Evolutionary conservation across 129 eudicot genomes (phyloP).

Genomic region (Flaveria brownii): DNA sequence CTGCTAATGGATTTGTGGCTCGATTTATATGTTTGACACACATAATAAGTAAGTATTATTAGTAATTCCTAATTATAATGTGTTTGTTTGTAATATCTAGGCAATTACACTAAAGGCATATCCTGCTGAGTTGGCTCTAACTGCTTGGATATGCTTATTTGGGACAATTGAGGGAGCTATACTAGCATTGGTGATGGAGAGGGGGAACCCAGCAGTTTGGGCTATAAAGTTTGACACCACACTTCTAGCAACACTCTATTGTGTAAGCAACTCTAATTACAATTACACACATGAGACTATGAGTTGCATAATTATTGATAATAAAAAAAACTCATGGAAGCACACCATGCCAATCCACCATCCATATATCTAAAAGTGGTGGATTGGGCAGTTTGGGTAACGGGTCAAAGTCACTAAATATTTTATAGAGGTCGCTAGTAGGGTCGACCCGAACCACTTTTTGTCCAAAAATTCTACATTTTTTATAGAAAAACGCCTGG

Average conservation of each 20-base stretch:
- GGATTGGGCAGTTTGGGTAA: neutral
- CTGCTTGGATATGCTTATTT: constrained; percentile 88
- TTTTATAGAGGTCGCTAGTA: neutral
- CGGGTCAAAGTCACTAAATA: neutral
- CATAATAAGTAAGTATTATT: neutral
- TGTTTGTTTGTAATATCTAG: constrained; percentile 29
- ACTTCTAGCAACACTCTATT: constrained; percentile 69
- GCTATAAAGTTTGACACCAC: constrained; percentile 73
- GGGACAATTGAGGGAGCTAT: constrained; percentile 75
- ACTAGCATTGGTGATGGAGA: constrained; percentile 74
- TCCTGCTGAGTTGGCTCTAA: constrained; percentile 89
- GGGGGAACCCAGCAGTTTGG: constrained; percentile 71
- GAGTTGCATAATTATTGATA: constrained; percentile 17
- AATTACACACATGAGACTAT: neutral
- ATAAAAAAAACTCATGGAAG: neutral
- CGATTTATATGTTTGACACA: neutral
- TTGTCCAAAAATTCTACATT: neutral
- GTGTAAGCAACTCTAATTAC: constrained; percentile 53
- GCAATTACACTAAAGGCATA: constrained; percentile 79
- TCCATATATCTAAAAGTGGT: neutral
- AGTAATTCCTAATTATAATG: neutral
- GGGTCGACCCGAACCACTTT: neutral
- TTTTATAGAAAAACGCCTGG: neutral
- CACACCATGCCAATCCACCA: neutral
- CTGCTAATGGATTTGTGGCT: too few species aligned